phyloP scores from a whole-genome alignment of 2,329 filamentous ascomycete genomes.

The Monosporascus sp. region DNA sequence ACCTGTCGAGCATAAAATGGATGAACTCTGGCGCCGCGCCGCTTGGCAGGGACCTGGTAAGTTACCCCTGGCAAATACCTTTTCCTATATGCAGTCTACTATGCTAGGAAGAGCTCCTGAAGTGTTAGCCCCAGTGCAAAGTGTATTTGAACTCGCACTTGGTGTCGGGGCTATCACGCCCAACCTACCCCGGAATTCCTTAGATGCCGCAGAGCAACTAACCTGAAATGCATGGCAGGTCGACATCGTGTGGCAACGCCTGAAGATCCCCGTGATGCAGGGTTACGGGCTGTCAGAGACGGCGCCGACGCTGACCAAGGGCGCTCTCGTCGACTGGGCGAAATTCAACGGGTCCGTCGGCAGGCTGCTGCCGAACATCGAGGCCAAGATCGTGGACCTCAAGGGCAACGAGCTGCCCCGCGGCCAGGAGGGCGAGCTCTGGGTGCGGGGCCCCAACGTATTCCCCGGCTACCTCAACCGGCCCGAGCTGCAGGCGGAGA shows the following conservation, averaged over 20 bases:
- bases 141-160: not conserved
- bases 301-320: constrained; percentile 70
- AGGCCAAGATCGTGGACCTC: constrained; percentile 71
- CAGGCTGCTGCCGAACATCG: constrained; percentile 69
- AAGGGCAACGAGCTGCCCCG: constrained; percentile 50
- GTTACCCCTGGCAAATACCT: not conserved
- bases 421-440: constrained; percentile 64
- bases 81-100: too few relatives aligned
- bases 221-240: constrained; percentile 26
- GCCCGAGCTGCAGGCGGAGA: constrained; percentile 61
- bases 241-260: constrained; percentile 65
- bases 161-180: not conserved
- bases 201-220: not conserved
- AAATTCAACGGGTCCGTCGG: constrained; percentile 74
- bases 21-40: constrained; percentile 86
- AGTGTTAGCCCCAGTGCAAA: not conserved
- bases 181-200: not conserved
- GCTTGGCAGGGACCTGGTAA: constrained; percentile 66
- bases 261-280: constrained; percentile 80
- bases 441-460: constrained; percentile 74
- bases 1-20: constrained; percentile 73
- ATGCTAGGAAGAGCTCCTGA: not conserved
- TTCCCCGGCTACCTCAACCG: constrained; percentile 77
- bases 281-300: constrained; percentile 90
- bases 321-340: constrained; percentile 71